Conservation (phyloP, 805 yeast genomes). For the Barnettozyma botsteinii region DNA sequence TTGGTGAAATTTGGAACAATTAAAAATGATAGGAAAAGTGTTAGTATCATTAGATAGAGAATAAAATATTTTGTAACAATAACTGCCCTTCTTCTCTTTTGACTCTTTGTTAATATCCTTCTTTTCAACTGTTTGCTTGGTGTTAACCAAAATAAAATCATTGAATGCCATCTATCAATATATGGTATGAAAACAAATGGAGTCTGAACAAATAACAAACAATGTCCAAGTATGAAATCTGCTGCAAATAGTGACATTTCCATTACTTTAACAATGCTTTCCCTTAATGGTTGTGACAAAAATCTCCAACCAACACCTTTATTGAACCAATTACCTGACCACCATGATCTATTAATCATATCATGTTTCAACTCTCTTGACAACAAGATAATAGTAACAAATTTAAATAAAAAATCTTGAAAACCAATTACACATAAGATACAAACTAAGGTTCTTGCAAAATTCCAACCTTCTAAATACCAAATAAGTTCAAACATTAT, state of each 20-base stretch:
- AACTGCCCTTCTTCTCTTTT: slow-evolving; percentile 34
- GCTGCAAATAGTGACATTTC: slow-evolving; percentile 66
- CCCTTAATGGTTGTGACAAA: slow-evolving; percentile 59
- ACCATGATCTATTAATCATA: slow-evolving; percentile 63
- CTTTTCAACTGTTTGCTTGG: slow-evolving; percentile 38
- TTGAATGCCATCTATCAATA: slow-evolving; percentile 61
- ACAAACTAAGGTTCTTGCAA: slow-evolving; percentile 55
- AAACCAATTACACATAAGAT: slow-evolving; percentile 48
- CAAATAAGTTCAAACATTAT: slow-evolving; percentile 57
- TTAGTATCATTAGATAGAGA: slow-evolving; percentile 38
- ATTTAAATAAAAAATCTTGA: slow-evolving; percentile 53
- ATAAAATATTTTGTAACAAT: slow-evolving; percentile 41
- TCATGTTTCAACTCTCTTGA: slow-evolving; percentile 60
- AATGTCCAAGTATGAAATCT: slow-evolving; percentile 56
- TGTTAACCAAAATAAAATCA: slow-evolving; percentile 61
- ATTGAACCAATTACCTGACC: slow-evolving; percentile 70
- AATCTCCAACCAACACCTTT: slow-evolving; percentile 58
- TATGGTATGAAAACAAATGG: slow-evolving; percentile 61
- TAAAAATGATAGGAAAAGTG: slow-evolving; percentile 36
- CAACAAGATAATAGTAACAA: slow-evolving; percentile 43
- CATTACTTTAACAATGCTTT: slow-evolving; percentile 52
- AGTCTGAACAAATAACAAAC: slow-evolving; percentile 49
- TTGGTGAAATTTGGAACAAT: slow-evolving; percentile 42
- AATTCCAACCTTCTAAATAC: slow-evolving; percentile 62
- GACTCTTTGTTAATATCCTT: slow-evolving; percentile 34